Conservation (phyloP, 2,329 filamentous ascomycete genomes). For the Botrytis fabae region DNA sequence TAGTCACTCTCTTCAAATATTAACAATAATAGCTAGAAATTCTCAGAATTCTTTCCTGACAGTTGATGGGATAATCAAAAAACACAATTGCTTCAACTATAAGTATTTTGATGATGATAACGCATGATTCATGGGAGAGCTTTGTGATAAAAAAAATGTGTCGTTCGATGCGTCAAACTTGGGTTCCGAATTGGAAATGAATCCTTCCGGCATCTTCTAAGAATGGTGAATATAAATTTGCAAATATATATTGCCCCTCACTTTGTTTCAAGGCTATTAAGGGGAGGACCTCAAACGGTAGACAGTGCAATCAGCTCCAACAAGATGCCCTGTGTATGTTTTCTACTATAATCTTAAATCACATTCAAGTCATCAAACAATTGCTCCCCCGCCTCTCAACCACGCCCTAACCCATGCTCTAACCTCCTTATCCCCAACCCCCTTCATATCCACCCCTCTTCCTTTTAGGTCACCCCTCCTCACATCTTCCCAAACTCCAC, state of each 20-base stretch:
- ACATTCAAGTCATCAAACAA: not conserved
- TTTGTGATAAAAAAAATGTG: not conserved
- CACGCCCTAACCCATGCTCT: not conserved
- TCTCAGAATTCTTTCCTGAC: not conserved
- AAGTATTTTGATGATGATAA: not conserved
- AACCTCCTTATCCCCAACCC: not conserved
- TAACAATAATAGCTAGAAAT: not conserved
- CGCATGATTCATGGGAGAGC: not conserved
- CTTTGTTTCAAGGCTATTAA: not conserved
- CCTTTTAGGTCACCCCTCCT: not conserved
- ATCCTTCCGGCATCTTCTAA: not conserved
- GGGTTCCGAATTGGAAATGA: not conserved
- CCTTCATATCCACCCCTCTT: conserved; percentile 2
- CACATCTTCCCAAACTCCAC: not conserved
- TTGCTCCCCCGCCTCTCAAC: conserved; percentile 6
- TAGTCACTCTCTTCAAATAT: not conserved
- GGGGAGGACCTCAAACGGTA: not conserved
- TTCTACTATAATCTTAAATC: not conserved
- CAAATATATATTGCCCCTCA: not conserved
- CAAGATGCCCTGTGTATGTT: rapidly evolving
- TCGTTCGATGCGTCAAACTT: not conserved
- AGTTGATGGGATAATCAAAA: not conserved
- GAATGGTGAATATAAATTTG: not conserved
- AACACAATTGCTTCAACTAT: not conserved
- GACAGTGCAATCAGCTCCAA: not conserved